Conservation (phyloP, 768 basidiomycete species). For the Amanita phalloides region DNA sequence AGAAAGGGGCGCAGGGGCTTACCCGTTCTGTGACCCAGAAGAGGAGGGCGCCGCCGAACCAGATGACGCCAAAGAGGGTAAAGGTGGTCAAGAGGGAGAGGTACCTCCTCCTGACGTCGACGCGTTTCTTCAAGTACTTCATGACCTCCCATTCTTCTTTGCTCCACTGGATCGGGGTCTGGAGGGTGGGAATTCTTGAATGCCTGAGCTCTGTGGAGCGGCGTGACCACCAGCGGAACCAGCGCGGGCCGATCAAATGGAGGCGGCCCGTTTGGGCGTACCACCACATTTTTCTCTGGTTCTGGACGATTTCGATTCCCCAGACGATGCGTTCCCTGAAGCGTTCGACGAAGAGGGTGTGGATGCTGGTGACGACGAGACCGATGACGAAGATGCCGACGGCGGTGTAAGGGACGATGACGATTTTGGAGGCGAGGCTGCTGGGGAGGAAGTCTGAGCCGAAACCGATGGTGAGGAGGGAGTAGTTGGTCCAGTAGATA, state of each 20-base stretch:
- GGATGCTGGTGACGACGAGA: constrained; percentile 25
- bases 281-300: constrained; percentile 19
- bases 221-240: neutral
- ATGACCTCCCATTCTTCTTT: constrained; percentile 28
- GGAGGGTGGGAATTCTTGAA: constrained; percentile 11
- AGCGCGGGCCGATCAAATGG: neutral
- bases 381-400: constrained; percentile 27
- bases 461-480: constrained; percentile 28
- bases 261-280: constrained; percentile 1
- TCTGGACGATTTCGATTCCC: constrained; percentile 16
- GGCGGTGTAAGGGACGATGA: constrained; percentile 28
- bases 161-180: constrained; percentile 17
- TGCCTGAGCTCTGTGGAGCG: neutral
- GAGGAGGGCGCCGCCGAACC: constrained; percentile 26
- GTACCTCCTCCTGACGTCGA: constrained; percentile 18
- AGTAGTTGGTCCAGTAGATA: constrained; percentile 33
- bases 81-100: constrained; percentile 17
- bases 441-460: constrained; percentile 26
- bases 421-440: constrained; percentile 15
- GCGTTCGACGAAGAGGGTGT: constrained; percentile 26
- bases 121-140: constrained; percentile 19
- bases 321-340: constrained; percentile 23
- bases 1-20: neutral
- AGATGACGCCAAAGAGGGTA: constrained; percentile 18
- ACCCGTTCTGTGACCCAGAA: constrained; percentile 26